Evolutionary conservation across 257 asterid genomes (phyloP).

Genomic region (Solanum neorickii): DNA sequence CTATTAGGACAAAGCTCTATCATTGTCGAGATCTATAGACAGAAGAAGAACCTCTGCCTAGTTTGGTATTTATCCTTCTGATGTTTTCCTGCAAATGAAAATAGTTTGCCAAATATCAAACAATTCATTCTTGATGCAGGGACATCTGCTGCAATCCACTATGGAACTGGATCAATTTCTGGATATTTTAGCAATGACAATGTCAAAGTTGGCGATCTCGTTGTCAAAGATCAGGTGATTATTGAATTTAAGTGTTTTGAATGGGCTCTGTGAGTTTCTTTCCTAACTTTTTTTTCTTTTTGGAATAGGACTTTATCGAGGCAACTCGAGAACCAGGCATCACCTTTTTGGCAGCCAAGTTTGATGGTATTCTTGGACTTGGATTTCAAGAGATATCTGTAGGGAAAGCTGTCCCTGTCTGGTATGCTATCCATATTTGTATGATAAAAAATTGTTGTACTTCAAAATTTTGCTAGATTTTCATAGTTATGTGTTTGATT

Average conservation of each 20-base stretch:
- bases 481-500: not conserved
- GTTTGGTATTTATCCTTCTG: not conserved
- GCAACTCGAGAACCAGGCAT: constrained; percentile 80
- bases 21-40: not conserved
- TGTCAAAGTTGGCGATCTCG: constrained; percentile 49
- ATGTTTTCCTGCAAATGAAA: not conserved
- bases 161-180: constrained; percentile 89
- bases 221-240: constrained; percentile 63
- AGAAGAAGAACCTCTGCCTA: not conserved
- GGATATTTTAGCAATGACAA: constrained; percentile 79
- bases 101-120: not conserved
- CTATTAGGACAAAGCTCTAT: not conserved
- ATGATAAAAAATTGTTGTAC: not conserved
- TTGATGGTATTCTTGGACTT: constrained; percentile 92
- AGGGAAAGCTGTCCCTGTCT: constrained; percentile 70
- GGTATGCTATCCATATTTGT: constrained; percentile 26
- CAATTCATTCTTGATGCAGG: constrained; percentile 31
- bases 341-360: constrained; percentile 78
- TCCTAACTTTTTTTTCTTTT: not conserved
- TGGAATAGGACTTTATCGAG: constrained; percentile 63
- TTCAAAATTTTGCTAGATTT: not conserved
- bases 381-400: constrained; percentile 90
- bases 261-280: not conserved
- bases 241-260: not conserved
- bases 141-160: constrained; percentile 71